Evolutionary conservation across 768 basidiomycete genomes (phyloP), one percentile per base, ranked within the genome.

Genomic region (Termitomyces sp.): DNA sequence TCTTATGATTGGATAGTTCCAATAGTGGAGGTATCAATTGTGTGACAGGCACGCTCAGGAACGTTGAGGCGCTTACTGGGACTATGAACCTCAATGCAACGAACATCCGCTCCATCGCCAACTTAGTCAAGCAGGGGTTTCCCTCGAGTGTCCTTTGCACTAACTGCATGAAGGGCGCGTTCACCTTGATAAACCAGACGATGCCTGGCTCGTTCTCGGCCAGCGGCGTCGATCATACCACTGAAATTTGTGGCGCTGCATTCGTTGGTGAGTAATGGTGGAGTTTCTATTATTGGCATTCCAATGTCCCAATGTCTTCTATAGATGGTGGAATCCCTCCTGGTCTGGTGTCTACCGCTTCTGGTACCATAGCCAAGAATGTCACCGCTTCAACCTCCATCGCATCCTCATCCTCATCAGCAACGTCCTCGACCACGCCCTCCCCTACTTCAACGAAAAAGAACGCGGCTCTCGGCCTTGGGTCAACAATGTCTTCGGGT

Each of bases 1-100:
- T 22, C 32, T 52, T 28, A 56, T 43, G 36, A 32, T 14, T 28
- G 18, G 33, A 10, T 41, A 58, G 57, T 48, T 28, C 45, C 26
- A 53, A 48, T 41, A 70, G 65, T 54, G 59, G 40, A 30, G 59
- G 40, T 73, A 70, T 66, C 67, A 78, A 85, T 41, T 88, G 86
- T 63, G 70, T 74, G 10, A 78, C 82, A 6, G 77, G 84, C 64
- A 64, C 74, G n/a, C 70, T 86, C 11, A 73, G 66, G 44, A 75
- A 71, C 60, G 52, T 86, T 14, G 76, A 87, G 66, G 59, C 59
- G 24, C 55, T 71, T n/a, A 66, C 71, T 47, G 74, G 74, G 4
- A 63, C 65, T 20, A 56, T 77, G 43, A 64, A 56, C 18, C 36
- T 71, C 38, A 57, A 62, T 55, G 66, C 69, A 36, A 51, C 71